Base-by-base conservation (phyloP, 169 alveolate genomes). In the Cryptosporidium baileyi region DNA sequence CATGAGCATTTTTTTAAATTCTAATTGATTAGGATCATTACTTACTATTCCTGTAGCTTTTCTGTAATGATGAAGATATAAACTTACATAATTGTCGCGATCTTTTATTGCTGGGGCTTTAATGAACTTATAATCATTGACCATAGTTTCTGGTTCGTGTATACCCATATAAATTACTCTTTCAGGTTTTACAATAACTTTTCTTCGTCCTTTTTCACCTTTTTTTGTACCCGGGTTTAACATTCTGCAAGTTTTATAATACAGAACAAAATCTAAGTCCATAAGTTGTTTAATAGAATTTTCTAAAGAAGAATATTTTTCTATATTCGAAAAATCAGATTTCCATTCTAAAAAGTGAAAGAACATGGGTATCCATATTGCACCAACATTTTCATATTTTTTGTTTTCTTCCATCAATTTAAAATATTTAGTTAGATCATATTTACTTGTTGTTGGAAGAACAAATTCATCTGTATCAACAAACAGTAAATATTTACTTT, bases 321-420 rank as follows among this genome's bases (percentile, higher is more conserved):
- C 30, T 51, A 36, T 13, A 30, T 57, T 57, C 13, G 13, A 13
- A 11, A 17, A 1, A 24, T 74, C 85, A 43, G 57, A 32, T 51
- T 51, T 60, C 85, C 85, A 74, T 17, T 74, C 85, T 32, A 74
- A 38, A 57, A 74, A 74, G 19, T 74, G 85, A n/a, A 74, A 57
- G 54, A 52, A 51, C 85, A 74, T 74, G 11, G 85, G 85, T 40
- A 74, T 38, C 85, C 85, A 74, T 30, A 74, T n/a, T 11, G 85
- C 85, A 30, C 85, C 85, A 38, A 74, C 57, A 17, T 45, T 63
- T 11, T 63, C 17, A 19, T 40, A 52, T 7, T 60, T 11, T 36
- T 30, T 52, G 11, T 41, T 74, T 26, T 51, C 11, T 22, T 36
- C 65, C 9, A 74, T 1, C 38, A 67, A 28, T 24, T 57, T 41